Percentiles rank a stretch among this genome's conserved stretches.
Conservation (phyloP, 2,329 filamentous ascomycete species). For the Pyricularia sp. region DNA sequence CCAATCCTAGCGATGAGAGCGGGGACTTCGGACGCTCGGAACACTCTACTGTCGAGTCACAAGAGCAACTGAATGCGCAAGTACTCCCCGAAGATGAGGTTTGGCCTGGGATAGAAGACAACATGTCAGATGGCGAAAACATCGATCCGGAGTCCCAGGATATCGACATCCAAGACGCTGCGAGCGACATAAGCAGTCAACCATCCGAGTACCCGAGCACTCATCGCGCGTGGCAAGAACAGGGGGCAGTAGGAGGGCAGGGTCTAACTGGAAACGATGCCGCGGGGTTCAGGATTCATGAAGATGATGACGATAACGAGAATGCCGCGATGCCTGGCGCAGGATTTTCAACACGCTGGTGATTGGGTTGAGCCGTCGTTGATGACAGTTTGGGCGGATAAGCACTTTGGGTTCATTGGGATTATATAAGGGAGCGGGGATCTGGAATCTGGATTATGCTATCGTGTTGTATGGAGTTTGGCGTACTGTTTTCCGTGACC, state of each 20-base stretch:
- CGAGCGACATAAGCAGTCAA: slow-evolving; percentile 31
- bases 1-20: slow-evolving; percentile 18
- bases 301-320: slow-evolving; percentile 7
- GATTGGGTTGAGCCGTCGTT: background rate
- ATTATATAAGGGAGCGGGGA: background rate
- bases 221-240: slow-evolving; percentile 25
- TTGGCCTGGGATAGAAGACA: slow-evolving; percentile 43
- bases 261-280: slow-evolving; percentile 1
- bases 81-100: slow-evolving; percentile 38
- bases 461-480: background rate
- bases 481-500: background rate
- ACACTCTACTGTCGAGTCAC: background rate
- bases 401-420: background rate
- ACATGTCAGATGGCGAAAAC: slow-evolving; percentile 37
- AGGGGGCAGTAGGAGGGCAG: slow-evolving; percentile 2
- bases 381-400: background rate
- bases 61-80: slow-evolving; percentile 9
- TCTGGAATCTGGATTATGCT: background rate
- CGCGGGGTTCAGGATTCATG: slow-evolving; percentile 10
- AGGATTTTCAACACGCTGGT: background rate
- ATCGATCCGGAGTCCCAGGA: slow-evolving; percentile 25
- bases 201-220: slow-evolving; percentile 45
- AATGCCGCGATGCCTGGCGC: background rate
- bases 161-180: slow-evolving; percentile 7
- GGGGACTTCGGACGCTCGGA: slow-evolving; percentile 8